Evolutionary conservation across 2,329 filamentous ascomycete genomes (phyloP), one percentile per base, ranked within the genome.

Genomic region (Teratosphaeria epicoccoides): DNA sequence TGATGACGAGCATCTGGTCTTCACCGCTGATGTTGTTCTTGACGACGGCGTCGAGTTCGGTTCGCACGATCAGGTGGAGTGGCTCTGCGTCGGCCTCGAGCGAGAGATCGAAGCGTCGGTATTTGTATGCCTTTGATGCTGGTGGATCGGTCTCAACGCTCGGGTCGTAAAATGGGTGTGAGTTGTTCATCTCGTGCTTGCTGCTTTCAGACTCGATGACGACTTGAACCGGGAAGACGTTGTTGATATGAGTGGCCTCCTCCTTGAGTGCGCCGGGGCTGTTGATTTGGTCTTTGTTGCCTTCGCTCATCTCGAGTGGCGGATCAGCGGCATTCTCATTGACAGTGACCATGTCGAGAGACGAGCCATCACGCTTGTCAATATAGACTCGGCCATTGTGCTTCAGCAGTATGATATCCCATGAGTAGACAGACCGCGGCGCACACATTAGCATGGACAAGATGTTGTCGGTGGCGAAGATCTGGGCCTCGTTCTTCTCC

Each of bases 391-490:
- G 96, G 82, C 90, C 87, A 70, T 87, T 88, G 70, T 94, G 88
- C 71, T 87, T 84, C 57, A 88, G 78, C 66, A 98, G 94, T 68
- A 98, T 85, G 64, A 98, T 84, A 72, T 98, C 93, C 93, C 93
- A 98, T 43, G 90, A 90, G 77, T 97, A 97, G 57, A 98, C 88
- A 52, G 88, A 95, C 65, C 94, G 88, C 54, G 93, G 87, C 49
- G 93, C 84, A 74, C 93, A 98, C 93, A 98, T 98, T 64, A 98
- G 84, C 89, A 96, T 97, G 60, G 91, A 97, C 54, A 98, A 82
- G 64, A 98, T 90, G 73, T 85, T 95, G 71, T 96, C 90, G 44
- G 93, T 96, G 57, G 93, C 89, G 68, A 97, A 98, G 66, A 98
- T 91, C 61, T 88, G 93, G 46, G 90, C 93, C 74, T 96, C 90